phyloP scores from a whole-genome alignment of 371 early-diverging fungal species.

The Mucor saturninus region DNA sequence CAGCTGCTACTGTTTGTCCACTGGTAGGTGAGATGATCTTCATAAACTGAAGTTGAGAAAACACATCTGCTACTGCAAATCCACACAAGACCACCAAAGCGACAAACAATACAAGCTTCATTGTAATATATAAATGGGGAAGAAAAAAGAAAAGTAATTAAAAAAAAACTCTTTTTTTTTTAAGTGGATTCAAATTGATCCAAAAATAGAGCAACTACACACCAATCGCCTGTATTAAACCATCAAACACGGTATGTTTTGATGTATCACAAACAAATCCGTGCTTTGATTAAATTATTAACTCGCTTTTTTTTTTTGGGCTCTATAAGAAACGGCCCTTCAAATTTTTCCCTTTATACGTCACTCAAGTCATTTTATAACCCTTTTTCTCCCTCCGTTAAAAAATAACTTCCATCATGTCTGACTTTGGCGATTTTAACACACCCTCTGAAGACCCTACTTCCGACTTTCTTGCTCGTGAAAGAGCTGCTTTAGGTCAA shows the following conservation, averaged over 20 bases:
- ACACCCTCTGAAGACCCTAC: conserved; percentile 73
- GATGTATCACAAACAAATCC: conserved; percentile 6
- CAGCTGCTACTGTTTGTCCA: conserved; percentile 38
- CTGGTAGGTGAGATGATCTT: conserved; percentile 45
- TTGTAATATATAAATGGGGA: neutral
- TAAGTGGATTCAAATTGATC: neutral
- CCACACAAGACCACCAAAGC: conserved; percentile 10
- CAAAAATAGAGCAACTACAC: neutral
- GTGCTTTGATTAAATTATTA: neutral
- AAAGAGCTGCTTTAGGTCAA: conserved; percentile 84
- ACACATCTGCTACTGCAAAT: conserved; percentile 36
- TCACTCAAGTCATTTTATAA: neutral
- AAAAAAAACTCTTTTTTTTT: neutral
- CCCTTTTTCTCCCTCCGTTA: neutral
- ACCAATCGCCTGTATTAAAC: neutral
- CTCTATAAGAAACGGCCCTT: neutral
- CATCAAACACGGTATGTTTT: neutral
- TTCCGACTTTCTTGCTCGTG: conserved; percentile 92
- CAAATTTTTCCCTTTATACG: neutral
- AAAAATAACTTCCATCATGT: conserved; percentile 34
- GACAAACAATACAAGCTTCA: conserved; percentile 27
- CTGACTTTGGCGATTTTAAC: conserved; percentile 63
- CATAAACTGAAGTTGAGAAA: conserved; percentile 51
- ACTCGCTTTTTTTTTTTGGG: too few relatives aligned
- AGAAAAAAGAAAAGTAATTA: neutral